Conservation (phyloP, 2,329 filamentous ascomycete genomes). For the Penicillium sp. region DNA sequence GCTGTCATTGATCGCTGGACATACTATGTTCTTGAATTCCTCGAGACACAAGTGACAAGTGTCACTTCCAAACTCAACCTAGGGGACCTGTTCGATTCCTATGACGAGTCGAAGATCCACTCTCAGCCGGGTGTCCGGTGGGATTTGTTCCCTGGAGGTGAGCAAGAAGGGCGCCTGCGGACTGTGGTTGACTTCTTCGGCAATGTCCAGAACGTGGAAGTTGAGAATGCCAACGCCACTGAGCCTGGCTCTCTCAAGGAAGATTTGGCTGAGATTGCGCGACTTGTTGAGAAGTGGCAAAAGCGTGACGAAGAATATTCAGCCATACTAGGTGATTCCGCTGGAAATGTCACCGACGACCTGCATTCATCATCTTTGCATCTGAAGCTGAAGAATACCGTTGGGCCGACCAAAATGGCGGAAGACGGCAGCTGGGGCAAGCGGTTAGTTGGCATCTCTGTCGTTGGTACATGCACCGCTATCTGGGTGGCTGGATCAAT, state of each 20-base stretch:
- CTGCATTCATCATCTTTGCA: conserved; percentile 21
- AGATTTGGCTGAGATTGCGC: conserved; percentile 72
- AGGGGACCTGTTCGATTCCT: conserved; percentile 93
- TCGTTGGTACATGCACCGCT: conserved; percentile 38
- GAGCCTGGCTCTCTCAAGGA: conserved; percentile 58
- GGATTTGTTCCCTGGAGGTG: conserved; percentile 88
- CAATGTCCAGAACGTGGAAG: conserved; percentile 95
- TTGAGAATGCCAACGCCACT: conserved; percentile 63
- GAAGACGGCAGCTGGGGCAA: conserved; percentile 67
- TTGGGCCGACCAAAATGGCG: conserved; percentile 58
- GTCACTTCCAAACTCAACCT: conserved; percentile 84
- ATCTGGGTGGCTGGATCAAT: conserved; percentile 40
- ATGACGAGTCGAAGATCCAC: conserved; percentile 92
- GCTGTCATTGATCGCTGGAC: conserved; percentile 98
- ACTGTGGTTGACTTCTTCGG: conserved; percentile 97
- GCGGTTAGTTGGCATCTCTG: conserved; percentile 37
- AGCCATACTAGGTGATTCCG: conserved; percentile 26
- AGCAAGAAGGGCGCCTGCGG: conserved; percentile 71
- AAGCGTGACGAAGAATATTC: conserved; percentile 38
- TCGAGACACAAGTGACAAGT: conserved; percentile 85
- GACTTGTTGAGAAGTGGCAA: conserved; percentile 56
- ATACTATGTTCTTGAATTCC: conserved; percentile 96
- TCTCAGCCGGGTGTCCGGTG: conserved; percentile 88
- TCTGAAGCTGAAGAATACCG: conserved; percentile 38
- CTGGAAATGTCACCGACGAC: conserved; percentile 15